phyloP scores from a whole-genome alignment of 176 grass and related monocot genomes.

The Poa annua region DNA sequence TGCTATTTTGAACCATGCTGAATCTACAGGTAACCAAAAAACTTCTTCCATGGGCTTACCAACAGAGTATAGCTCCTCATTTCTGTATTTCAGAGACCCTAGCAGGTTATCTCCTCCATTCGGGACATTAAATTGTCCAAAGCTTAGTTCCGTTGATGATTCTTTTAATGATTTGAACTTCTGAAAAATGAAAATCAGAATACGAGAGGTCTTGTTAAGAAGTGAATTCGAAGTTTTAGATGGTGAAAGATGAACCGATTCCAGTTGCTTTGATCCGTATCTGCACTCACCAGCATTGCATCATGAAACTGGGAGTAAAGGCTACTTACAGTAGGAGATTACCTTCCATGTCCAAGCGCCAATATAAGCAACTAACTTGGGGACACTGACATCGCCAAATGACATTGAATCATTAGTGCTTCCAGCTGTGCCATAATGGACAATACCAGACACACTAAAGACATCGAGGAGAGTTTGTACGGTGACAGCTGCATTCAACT shows the following conservation, averaged over 20 bases:
- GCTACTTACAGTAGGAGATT: constrained; percentile 21
- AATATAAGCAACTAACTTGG: constrained; percentile 69
- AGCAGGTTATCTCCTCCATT: constrained; percentile 64
- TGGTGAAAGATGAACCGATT: neutral
- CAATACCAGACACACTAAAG: constrained; percentile 69
- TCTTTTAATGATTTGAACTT: constrained; percentile 60
- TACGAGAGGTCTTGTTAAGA: constrained; percentile 14
- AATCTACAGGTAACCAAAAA: constrained; percentile 77
- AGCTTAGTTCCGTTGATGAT: constrained; percentile 55
- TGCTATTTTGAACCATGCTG: constrained; percentile 71
- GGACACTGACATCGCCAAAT: constrained; percentile 78
- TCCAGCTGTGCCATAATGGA: constrained; percentile 91
- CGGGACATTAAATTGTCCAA: constrained; percentile 66
- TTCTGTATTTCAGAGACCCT: constrained; percentile 65
- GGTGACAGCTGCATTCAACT: constrained; percentile 85
- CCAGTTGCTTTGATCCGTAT: neutral
- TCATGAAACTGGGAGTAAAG: constrained; percentile 23
- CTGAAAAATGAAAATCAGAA: constrained; percentile 39
- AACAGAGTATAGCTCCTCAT: constrained; percentile 75
- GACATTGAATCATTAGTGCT: constrained; percentile 84
- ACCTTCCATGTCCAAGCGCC: constrained; percentile 93
- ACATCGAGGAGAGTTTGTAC: constrained; percentile 78
- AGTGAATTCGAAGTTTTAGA: constrained; percentile 21
- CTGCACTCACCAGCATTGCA: neutral
- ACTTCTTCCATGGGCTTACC: constrained; percentile 78